A percentile compares a stretch with the other conserved stretches of the same genome.
Evolutionary conservation across 1,284 basidiomycete species (phyloP).

Genomic region (Cerrena zonata): DNA sequence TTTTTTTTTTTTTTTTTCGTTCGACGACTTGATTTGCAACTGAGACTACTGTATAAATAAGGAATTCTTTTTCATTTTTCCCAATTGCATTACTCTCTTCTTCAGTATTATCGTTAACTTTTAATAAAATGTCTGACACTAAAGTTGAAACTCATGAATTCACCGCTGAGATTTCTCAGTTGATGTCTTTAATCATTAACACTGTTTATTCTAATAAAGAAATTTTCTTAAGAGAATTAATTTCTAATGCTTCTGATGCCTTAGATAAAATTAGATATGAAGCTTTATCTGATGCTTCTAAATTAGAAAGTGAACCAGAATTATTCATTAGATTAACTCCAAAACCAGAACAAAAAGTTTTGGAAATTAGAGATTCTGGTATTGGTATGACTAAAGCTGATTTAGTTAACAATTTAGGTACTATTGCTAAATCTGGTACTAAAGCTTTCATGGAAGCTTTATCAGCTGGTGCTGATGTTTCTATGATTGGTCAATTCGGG

Average conservation of each 20-base stretch:
- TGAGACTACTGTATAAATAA: too few species aligned
- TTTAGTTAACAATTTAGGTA: conserved; percentile 98
- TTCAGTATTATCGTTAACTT: too few species aligned
- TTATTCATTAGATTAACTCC: conserved; percentile 89
- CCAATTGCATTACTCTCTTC: too few species aligned
- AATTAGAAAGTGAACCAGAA: conserved; percentile 83
- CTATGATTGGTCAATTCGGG: conserved; percentile 93
- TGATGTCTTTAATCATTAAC: too few species aligned
- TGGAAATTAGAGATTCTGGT: conserved; percentile 93
- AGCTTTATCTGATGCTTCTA: conserved; percentile 85
- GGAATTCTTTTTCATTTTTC: too few species aligned
- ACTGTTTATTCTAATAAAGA: conserved; percentile 99
- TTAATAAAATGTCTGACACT: too few species aligned
- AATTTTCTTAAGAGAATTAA: conserved; percentile 94
- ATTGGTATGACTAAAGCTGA: conserved; percentile 99
- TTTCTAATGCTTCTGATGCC: conserved; percentile 90
- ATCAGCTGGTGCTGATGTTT: conserved; percentile 93
- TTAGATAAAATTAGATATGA: conserved; percentile 95
- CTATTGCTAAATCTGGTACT: conserved; percentile 96
- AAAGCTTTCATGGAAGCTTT: conserved; percentile 97
- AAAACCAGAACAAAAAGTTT: conserved; percentile 92
- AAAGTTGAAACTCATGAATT: too few species aligned
- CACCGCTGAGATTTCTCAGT: too few species aligned
- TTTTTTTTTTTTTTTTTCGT: too few species aligned
- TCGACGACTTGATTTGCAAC: too few species aligned